phyloP scores from a whole-genome alignment of 1,139 yeast genomes.

The Casaregolazyma lundiana region DNA sequence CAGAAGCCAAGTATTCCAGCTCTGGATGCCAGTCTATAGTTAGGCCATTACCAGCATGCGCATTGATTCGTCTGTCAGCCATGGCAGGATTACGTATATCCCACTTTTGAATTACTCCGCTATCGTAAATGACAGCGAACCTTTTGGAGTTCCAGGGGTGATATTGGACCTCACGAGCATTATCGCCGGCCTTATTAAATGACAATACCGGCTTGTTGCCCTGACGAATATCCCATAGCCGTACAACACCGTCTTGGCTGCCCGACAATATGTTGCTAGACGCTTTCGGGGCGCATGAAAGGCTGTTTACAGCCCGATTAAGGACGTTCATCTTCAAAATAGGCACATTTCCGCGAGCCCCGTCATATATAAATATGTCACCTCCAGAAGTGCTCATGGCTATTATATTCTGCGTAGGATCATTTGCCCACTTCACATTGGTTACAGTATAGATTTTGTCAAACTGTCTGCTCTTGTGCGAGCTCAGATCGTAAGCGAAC shows the following conservation, averaged over 20 bases:
- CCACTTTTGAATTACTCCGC: slow-evolving; percentile 82
- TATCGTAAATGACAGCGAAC: slow-evolving; percentile 76
- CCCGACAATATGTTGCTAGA: slow-evolving; percentile 70
- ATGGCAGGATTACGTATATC: slow-evolving; percentile 55
- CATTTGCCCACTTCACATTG: slow-evolving; percentile 36
- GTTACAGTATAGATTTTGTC: slow-evolving; percentile 33
- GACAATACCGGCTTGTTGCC: slow-evolving; percentile 42
- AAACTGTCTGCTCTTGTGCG: slow-evolving; percentile 24
- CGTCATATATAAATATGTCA: slow-evolving; percentile 43
- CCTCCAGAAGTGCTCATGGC: slow-evolving; percentile 32
- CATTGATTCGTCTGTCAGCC: slow-evolving; percentile 68
- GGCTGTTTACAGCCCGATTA: slow-evolving; percentile 73
- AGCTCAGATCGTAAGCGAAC: slow-evolving; percentile 20
- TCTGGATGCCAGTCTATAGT: slow-evolving; percentile 88
- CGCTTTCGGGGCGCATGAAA: slow-evolving; percentile 60
- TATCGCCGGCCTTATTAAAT: slow-evolving; percentile 45
- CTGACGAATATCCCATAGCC: slow-evolving; percentile 80
- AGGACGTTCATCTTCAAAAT: slow-evolving; percentile 54
- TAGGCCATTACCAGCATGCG: slow-evolving; percentile 89
- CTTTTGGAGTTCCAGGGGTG: slow-evolving; percentile 41
- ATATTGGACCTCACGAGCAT: slow-evolving; percentile 38
- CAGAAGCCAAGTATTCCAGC: slow-evolving; percentile 75
- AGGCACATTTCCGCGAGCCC: slow-evolving; percentile 37
- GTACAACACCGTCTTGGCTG: slow-evolving; percentile 85
- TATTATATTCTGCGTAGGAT: slow-evolving; percentile 22